These are phyloP conservation scores for Fusarium xyrophilum DNA, from an alignment of 2,329 filamentous ascomycete genomes.

Conservation along the genomic window DNA sequence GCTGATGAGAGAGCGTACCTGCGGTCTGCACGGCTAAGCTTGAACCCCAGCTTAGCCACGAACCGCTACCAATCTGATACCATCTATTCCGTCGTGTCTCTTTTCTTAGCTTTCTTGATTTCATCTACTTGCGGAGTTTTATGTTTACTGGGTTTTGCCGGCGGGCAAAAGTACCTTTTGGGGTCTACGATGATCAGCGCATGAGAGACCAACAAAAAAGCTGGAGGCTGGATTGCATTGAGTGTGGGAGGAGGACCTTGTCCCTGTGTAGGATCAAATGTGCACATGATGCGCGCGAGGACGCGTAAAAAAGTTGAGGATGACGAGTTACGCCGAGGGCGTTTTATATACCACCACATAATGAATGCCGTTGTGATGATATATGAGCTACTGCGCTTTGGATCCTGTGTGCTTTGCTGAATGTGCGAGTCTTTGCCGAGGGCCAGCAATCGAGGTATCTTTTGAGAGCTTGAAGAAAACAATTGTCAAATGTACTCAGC, in stretches of 20 bases:
- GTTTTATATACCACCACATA: conserved; percentile 34
- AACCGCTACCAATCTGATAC: conserved; percentile 16
- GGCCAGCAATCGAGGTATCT: neutral
- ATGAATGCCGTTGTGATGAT: conserved; percentile 27
- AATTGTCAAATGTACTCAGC: neutral
- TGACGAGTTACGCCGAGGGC: conserved; percentile 11
- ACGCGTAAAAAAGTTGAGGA: neutral
- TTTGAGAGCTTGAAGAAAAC: neutral
- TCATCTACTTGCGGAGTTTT: conserved; percentile 28
- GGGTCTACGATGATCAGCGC: conserved; percentile 21
- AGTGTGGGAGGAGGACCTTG: conserved; percentile 2
- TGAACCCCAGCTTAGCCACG: conserved; percentile 26
- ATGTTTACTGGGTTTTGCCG: conserved; percentile 13
- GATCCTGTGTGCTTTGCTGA: neutral
- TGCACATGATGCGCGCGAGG: conserved; percentile 10
- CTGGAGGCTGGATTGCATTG: conserved; percentile 18
- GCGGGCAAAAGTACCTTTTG: conserved; percentile 19
- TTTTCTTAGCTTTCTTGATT: conserved; percentile 18
- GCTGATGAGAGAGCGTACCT: conserved; percentile 69
- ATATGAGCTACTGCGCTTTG: neutral
- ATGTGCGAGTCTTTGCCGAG: too few species aligned
- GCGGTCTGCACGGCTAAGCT: conserved; percentile 53
- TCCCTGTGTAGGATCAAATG: conserved; percentile 10
- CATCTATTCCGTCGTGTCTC: conserved; percentile 26
- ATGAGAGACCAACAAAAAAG: conserved; percentile 21